Base-by-base conservation (phyloP, 2,329 filamentous ascomycete genomes). In the Esteya vermicola region DNA sequence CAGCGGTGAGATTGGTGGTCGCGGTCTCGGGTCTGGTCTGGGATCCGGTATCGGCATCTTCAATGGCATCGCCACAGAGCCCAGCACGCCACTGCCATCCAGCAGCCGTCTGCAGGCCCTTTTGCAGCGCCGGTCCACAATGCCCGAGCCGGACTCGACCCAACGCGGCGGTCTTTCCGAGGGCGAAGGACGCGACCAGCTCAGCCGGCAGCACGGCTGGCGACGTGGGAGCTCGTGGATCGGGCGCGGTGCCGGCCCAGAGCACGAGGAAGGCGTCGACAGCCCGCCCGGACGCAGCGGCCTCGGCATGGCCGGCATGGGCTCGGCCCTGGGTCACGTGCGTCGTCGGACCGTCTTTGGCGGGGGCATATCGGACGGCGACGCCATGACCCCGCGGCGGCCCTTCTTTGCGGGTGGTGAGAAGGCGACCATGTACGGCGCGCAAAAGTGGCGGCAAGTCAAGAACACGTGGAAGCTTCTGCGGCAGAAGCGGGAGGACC, bases 381-480 rank as follows among this genome's bases (percentile, higher is more conserved):
- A 79, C 48, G 68, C 70, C 13, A 65, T 75, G 41, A 68, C 67
- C 8, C 69, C 72, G 4, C 64, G 62, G 47, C 60, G 74, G 18
- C 66, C 72, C 7, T 70, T 75, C 51, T 70, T 84, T 50, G 64
- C 64, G 16, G 62, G 72, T n/a, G n/a, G n/a, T 22, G 81, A 86
- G 47, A 69, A 81, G 49, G 77, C 81, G 20, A 75, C 80, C 3
- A 85, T 79, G 14, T 78, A 81, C 52, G 75, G 75, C 51, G 85
- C 76, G 16, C 82, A 89, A 51, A 85, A 84, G 63, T 98, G 91
- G 91, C 80, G 79, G 47, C 84, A 93, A 54, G 74, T 98, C 52
- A 96, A 95, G 62, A 85, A 85, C 48, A 88, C 86, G 1, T 61
- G 96, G 36, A 88, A 85, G 55, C 62, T 79, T 42, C 67, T 93